A percentile compares a stretch with the other conserved stretches of the same genome.
phyloP scores from a whole-genome alignment of 1,139 yeast genomes.

The Arxiozyma slooffiae region DNA sequence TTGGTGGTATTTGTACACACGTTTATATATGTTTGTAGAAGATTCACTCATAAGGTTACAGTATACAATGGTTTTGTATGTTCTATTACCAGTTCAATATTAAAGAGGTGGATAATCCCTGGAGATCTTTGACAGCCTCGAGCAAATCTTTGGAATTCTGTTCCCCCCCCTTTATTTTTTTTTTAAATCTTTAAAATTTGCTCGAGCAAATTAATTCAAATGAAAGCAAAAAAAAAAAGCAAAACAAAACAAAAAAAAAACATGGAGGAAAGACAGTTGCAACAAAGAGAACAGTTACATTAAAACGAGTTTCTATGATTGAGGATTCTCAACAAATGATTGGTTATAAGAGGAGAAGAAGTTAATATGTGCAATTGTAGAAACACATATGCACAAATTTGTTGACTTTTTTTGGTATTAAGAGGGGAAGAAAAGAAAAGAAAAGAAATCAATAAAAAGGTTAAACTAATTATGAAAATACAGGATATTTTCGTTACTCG shows the following conservation, averaged over 20 bases:
- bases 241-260: no score
- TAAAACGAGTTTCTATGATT: no score
- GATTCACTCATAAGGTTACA: no score
- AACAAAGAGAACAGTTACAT: no score
- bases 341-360: not conserved
- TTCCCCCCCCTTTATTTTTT: no score
- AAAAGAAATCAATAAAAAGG: no score
- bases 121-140: not conserved
- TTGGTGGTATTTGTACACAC: no score
- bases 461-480: not conserved
- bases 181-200: not conserved
- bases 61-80: no score
- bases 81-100: no score
- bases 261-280: no score
- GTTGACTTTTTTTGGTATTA: not conserved
- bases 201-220: not conserved
- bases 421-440: not conserved
- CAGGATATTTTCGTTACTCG: not conserved
- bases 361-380: not conserved
- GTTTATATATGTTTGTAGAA: not conserved
- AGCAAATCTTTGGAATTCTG: not conserved
- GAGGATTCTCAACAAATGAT: not conserved
- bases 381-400: not conserved
- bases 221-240: not conserved
- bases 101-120: not conserved